These are phyloP conservation scores for Chlorella sp. DNA, from an alignment of 139 green algal genomes.

Conservation along the genomic window DNA sequence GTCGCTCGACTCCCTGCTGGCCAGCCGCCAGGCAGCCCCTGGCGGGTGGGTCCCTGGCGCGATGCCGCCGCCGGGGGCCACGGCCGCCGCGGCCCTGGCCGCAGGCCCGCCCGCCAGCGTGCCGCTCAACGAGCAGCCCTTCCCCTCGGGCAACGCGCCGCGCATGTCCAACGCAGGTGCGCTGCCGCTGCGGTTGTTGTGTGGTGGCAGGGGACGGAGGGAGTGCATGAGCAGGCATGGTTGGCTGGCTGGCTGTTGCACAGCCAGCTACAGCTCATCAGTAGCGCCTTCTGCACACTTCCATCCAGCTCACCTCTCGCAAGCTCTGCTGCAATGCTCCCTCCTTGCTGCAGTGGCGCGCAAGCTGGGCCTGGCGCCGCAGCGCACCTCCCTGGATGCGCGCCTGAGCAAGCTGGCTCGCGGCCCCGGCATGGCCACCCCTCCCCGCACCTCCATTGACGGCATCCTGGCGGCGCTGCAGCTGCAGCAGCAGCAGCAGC, in stretches of 20 bases:
- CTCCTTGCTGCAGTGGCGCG: constrained; percentile 68
- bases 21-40: neutral
- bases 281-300: too few relatives aligned
- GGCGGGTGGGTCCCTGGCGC: neutral
- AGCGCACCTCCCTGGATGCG: constrained; percentile 24
- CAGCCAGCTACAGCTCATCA: too few relatives aligned
- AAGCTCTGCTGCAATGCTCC: neutral
- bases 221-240: neutral
- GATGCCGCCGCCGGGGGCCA: neutral
- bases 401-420: constrained; percentile 22
- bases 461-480: constrained; percentile 30
- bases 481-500: neutral
- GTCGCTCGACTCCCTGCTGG: too few relatives aligned
- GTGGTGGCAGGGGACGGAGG: neutral
- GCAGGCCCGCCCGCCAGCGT: neutral
- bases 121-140: constrained; percentile 50
- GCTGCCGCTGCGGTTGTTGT: neutral
- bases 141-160: constrained; percentile 56
- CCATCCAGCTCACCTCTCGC: too few relatives aligned
- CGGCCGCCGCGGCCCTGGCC: neutral
- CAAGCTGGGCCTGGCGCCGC: constrained; percentile 71
- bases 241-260: too few relatives aligned
- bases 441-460: constrained; percentile 33
- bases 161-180: constrained; percentile 75
- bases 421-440: constrained; percentile 18